phyloP scores from a whole-genome alignment of 2,329 filamentous ascomycete genomes.

The Zopfia rhizophila region DNA sequence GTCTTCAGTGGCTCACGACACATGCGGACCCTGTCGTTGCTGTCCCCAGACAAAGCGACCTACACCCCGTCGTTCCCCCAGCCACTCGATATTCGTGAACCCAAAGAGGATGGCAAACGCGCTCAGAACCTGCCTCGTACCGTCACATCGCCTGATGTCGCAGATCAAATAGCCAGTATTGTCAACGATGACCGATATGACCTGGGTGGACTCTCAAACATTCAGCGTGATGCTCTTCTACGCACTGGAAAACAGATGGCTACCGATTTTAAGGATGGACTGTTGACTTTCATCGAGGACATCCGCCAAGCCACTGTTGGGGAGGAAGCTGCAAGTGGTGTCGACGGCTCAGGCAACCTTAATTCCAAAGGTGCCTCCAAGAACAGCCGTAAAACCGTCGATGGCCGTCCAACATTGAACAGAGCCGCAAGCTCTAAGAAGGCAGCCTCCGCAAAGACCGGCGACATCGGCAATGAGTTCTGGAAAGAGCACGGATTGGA shows the following conservation, averaged over 20 bases:
- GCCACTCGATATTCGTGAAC: constrained; percentile 49
- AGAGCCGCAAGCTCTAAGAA: constrained; percentile 48
- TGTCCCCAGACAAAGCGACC: constrained; percentile 69
- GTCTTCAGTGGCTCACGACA: constrained; percentile 72
- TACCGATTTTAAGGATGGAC: constrained; percentile 85
- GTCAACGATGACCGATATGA: constrained; percentile 45
- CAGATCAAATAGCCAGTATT: constrained; percentile 36
- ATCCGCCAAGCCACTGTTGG: constrained; percentile 95
- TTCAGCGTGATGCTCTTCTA: constrained; percentile 50
- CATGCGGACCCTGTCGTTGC: constrained; percentile 77
- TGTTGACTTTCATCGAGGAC: constrained; percentile 96
- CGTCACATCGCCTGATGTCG: constrained; percentile 46
- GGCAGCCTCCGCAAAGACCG: constrained; percentile 31
- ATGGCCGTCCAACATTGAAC: constrained; percentile 41
- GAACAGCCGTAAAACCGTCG: constrained; percentile 37
- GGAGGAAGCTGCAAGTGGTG: constrained; percentile 81
- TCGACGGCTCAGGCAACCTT: constrained; percentile 50
- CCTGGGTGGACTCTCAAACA: constrained; percentile 37
- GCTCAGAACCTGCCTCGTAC: constrained; percentile 24
- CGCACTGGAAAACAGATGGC: constrained; percentile 77
- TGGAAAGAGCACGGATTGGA: constrained; percentile 56
- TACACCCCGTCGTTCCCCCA: constrained; percentile 50
- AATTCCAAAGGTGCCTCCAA: constrained; percentile 39
- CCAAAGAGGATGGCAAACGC: constrained; percentile 34
- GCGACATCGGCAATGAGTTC: constrained; percentile 54